Conservation (phyloP, 495 filamentous ascomycete species). For the Neurospora tetraspora region DNA sequence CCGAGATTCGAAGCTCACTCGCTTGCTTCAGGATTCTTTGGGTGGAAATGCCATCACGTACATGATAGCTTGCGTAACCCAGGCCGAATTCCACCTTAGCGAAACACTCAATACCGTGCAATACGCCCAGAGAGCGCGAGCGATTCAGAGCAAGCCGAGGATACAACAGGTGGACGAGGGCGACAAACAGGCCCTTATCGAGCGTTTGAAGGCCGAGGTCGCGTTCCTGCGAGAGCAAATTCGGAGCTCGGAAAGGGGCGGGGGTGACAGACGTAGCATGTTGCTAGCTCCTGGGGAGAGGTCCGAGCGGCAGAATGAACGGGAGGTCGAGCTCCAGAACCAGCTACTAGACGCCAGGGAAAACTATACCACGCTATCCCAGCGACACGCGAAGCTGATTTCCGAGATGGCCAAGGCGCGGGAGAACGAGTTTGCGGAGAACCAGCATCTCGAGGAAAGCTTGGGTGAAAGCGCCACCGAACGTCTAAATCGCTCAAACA, state of each 20-base stretch:
- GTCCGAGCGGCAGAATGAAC: constrained; percentile 70
- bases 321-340: constrained; percentile 86
- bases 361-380: constrained; percentile 82
- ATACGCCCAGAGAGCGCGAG: constrained; percentile 91
- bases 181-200: constrained; percentile 91
- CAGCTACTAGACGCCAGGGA: constrained; percentile 88
- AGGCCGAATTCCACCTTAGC: constrained; percentile 92
- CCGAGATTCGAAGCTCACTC: constrained; percentile 91
- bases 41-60: constrained; percentile 97
- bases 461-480: constrained; percentile 75
- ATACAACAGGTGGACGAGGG: constrained; percentile 93
- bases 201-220: constrained; percentile 87
- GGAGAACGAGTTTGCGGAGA: constrained; percentile 48
- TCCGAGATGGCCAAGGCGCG: constrained; percentile 84
- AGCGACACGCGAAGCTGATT: constrained; percentile 89
- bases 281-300: constrained; percentile 51
- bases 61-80: constrained; percentile 98
- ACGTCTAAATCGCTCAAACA: constrained; percentile 84
- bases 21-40: constrained; percentile 93
- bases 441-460: constrained; percentile 40
- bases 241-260: constrained; percentile 53
- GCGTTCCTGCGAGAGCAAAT: constrained; percentile 92
- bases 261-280: constrained; percentile 43
- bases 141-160: constrained; percentile 93
- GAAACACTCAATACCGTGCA: constrained; percentile 96